These are phyloP conservation scores for Lentinula raphanica DNA, from an alignment of 768 basidiomycete species.

Conservation along the genomic window DNA sequence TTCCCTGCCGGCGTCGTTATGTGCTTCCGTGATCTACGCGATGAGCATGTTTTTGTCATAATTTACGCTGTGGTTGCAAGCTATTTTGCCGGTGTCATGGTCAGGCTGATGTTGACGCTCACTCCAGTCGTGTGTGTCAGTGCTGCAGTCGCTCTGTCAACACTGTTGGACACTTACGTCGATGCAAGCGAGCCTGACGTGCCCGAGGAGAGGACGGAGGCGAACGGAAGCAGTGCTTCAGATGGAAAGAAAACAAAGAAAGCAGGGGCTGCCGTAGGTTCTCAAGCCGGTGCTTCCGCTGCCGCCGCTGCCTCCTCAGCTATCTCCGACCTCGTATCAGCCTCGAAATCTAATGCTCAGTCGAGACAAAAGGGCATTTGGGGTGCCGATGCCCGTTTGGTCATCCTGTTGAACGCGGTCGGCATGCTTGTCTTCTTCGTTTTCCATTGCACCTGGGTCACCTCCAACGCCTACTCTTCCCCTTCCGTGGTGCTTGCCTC, in stretches of 20 bases:
- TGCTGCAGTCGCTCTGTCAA: slow-evolving; percentile 86
- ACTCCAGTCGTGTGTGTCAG: slow-evolving; percentile 96
- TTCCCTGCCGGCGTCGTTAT: slow-evolving; percentile 96
- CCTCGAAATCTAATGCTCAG: slow-evolving; percentile 35
- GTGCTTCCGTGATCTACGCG: slow-evolving; percentile 90
- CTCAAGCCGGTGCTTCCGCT: slow-evolving; percentile 18
- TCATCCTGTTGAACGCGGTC: slow-evolving; percentile 69
- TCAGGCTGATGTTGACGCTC: slow-evolving; percentile 94
- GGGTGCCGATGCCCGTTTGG: slow-evolving; percentile 76
- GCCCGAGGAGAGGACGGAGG: slow-evolving; percentile 15
- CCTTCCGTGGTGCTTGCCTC: slow-evolving; percentile 95
- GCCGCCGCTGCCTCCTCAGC: slow-evolving; percentile 24
- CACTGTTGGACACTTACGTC: slow-evolving; percentile 84
- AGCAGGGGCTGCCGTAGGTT: slow-evolving; percentile 34
- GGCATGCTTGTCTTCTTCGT: slow-evolving; percentile 87
- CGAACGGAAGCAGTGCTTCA: slow-evolving; percentile 20
- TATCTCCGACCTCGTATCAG: slow-evolving; percentile 36
- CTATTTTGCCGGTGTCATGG: slow-evolving; percentile 99
- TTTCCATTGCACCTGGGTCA: slow-evolving; percentile 95
- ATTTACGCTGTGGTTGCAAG: slow-evolving; percentile 94
- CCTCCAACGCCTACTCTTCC: slow-evolving; percentile 91
- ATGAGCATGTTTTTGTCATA: slow-evolving; percentile 98
- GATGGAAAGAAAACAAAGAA: slow-evolving; percentile 54
- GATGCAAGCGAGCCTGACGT: slow-evolving; percentile 70
- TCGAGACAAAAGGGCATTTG: slow-evolving; percentile 56